A percentile compares a stretch with the other conserved stretches of the same genome.
Evolutionary conservation across 2,329 filamentous ascomycete genomes (phyloP).

Genomic region (Fusarium acutatum): DNA sequence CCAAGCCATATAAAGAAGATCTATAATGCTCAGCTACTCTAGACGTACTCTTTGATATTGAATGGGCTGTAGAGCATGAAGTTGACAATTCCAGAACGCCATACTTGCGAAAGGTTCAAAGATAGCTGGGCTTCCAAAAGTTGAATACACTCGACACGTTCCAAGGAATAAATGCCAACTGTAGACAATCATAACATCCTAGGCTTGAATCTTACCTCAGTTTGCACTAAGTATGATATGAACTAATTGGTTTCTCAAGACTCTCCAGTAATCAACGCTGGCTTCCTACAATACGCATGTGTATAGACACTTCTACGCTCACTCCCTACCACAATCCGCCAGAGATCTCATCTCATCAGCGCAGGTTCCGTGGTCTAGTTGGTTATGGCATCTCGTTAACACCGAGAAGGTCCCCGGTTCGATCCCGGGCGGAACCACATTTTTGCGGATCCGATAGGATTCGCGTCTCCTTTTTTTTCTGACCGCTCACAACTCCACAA

Average conservation of each 20-base stretch:
- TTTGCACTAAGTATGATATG: rapidly evolving
- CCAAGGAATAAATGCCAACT: neutral
- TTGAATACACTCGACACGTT: rapidly evolving
- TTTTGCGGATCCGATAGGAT: neutral
- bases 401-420: slow-evolving; percentile 38
- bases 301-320: neutral
- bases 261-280: too few species aligned
- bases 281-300: rapidly evolving
- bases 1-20: rapidly evolving
- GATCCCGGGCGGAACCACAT: slow-evolving; percentile 32
- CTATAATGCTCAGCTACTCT: rapidly evolving
- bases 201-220: rapidly evolving
- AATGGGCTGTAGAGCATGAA: neutral
- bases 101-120: rapidly evolving
- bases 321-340: rapidly evolving
- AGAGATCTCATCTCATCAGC: neutral
- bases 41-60: neutral
- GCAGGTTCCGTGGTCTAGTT: slow-evolving; percentile 36
- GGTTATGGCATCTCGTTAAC: slow-evolving; percentile 38
- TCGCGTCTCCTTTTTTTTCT: neutral
- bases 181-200: rapidly evolving
- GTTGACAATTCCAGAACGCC: rapidly evolving
- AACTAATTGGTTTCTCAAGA: neutral
- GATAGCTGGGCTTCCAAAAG: neutral
- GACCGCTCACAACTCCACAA: neutral